Percentiles rank a stretch among this genome's conserved stretches.
phyloP scores from a whole-genome alignment of 495 filamentous ascomycete genomes.

The Apodospora peruviana region DNA sequence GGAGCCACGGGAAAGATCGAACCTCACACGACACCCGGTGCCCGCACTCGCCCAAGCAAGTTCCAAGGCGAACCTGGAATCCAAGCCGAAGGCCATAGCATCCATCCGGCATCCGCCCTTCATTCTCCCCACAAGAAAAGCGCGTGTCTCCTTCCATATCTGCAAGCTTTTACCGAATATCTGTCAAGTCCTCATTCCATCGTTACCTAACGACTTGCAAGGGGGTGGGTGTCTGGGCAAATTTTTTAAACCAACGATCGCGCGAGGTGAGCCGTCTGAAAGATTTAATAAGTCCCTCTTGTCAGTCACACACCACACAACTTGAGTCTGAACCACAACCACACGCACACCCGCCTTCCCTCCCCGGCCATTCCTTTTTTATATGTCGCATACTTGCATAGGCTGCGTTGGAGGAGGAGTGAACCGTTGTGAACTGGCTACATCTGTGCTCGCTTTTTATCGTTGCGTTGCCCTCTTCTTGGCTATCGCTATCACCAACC shows the following conservation, averaged over 20 bases:
- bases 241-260: background rate
- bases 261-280: conserved; percentile 4
- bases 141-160: conserved; percentile 1
- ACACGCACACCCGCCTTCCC: too few relatives aligned
- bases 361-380: too few relatives aligned
- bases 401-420: too few relatives aligned
- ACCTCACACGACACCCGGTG: too few relatives aligned
- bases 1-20: background rate
- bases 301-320: background rate
- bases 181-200: background rate
- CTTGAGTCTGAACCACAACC: too few relatives aligned
- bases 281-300: background rate
- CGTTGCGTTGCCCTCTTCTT: too few relatives aligned
- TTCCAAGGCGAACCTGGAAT: too few relatives aligned
- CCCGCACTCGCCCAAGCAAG: too few relatives aligned
- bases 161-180: background rate
- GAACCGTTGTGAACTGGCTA: too few relatives aligned
- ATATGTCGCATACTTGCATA: too few relatives aligned
- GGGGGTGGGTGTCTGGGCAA: background rate
- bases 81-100: too few relatives aligned
- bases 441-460: too few relatives aligned
- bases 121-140: conserved; percentile 12
- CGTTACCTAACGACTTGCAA: conserved; percentile 1
- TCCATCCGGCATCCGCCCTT: background rate
- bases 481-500: background rate